phyloP scores from a whole-genome alignment of 352 stramenopile genomes.

The Peronospora farinosa region DNA sequence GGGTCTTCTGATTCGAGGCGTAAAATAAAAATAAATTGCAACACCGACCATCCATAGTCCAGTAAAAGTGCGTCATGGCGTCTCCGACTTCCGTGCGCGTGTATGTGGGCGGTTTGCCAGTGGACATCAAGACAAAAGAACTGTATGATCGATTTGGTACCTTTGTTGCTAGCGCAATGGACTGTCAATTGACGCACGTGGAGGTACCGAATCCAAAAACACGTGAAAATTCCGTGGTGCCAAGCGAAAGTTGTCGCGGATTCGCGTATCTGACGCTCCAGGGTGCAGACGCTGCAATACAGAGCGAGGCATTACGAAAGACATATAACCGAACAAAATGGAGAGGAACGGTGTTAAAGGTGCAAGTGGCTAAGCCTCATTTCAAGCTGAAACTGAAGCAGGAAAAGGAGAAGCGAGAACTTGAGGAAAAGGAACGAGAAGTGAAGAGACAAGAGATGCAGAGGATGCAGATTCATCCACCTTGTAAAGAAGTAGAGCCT shows the following conservation, averaged over 20 bases:
- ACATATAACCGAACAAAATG: slow-evolving; percentile 75
- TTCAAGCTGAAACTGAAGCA: slow-evolving; percentile 37
- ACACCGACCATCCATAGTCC: background rate
- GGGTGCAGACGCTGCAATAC: slow-evolving; percentile 23
- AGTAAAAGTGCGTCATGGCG: slow-evolving; percentile 5
- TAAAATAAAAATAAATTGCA: slow-evolving; percentile 1
- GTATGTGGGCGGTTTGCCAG: slow-evolving; percentile 56
- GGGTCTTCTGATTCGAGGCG: no score
- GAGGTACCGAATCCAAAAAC: slow-evolving; percentile 36
- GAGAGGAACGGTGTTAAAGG: slow-evolving; percentile 47
- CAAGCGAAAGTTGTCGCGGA: slow-evolving; percentile 22
- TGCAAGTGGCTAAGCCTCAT: slow-evolving; percentile 51
- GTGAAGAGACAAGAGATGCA: slow-evolving; percentile 2
- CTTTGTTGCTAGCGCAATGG: slow-evolving; percentile 24
- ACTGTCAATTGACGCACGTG: slow-evolving; percentile 35
- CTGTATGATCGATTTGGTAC: slow-evolving; percentile 60
- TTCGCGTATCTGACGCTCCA: slow-evolving; percentile 59
- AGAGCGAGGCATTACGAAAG: slow-evolving; percentile 44
- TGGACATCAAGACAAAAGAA: slow-evolving; percentile 39
- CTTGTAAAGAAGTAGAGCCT: slow-evolving; percentile 9
- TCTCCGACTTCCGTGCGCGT: slow-evolving; percentile 32
- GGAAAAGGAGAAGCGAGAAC: slow-evolving; percentile 29
- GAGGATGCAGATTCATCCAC: slow-evolving; percentile 1
- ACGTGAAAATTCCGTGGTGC: slow-evolving; percentile 3
- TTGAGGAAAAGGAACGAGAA: slow-evolving; percentile 2